Evolutionary conservation across 1,139 yeast genomes (phyloP), one percentile per base, ranked within the genome.

Genomic region (Lodderomyces metapsilosis): DNA sequence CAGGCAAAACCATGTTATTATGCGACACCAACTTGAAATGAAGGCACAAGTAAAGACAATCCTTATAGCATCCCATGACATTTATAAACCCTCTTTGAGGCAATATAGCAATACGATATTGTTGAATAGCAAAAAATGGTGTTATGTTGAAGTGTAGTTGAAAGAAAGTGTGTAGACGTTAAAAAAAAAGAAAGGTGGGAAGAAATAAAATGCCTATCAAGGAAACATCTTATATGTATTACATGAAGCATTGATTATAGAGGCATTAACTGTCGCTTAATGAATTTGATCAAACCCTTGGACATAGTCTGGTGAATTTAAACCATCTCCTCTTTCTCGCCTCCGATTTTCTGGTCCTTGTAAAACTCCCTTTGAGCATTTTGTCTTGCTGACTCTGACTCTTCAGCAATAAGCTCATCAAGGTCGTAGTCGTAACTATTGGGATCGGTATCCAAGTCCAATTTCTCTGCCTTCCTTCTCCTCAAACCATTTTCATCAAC

Each of bases 361-460:
- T 68, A 66, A 36, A 55, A 58, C 27, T 61, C 66, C 4, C 47
- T 39, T 16, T 54, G 55, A 34, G 51, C 60, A 16, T 58, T 58
- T 16, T 48, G 44, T 2, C 43, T 47, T 1, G 66, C 64, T 1
- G 43, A 39, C 9, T 50, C 54, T 49, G 61, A 59, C 40, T 60
- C 65, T 36, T 61, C 64, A 12, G 52, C 52, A 13, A 67, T 65
- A 28, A 67, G 47, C 21, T 58, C 63, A 40, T 61, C 64, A 31
- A 67, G 50, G 37, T 65, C 70, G 33, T 60, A 61, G 40, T 61
- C 65, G 32, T 54, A 64, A 34, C 58, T 64, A 49, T 68, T 62
- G 4, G 73, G 73, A 45, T 68, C 52, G 18, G 53, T 51, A 45
- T 66, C 67, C n/a, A 59, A 48, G 38, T 63, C 69, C 42, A 65